A percentile compares a stretch with the other conserved stretches of the same genome.
These are phyloP conservation scores for Coprinopsis strossmayeri DNA, from an alignment of 768 basidiomycete species.

Conservation along the genomic window DNA sequence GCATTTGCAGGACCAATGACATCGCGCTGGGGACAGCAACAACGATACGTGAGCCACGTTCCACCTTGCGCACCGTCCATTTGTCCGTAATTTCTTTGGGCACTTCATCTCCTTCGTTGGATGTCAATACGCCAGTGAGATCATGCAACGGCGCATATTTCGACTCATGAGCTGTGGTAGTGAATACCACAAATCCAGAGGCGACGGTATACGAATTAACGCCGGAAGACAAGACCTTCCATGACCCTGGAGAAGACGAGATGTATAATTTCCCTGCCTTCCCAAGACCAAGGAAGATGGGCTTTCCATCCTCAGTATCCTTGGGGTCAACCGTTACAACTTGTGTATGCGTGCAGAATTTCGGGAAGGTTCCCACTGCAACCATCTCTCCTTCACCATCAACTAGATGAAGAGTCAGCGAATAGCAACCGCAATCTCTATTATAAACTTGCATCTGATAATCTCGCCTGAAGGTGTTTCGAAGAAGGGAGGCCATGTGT, in stretches of 20 bases:
- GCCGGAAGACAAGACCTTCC: conserved; percentile 37
- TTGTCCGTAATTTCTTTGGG: conserved; percentile 21
- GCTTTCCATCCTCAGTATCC: conserved; percentile 4
- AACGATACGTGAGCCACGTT: conserved; percentile 87
- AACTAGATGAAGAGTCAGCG: background rate
- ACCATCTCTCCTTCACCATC: background rate
- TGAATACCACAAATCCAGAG: conserved; percentile 77
- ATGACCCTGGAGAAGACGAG: conserved; percentile 23
- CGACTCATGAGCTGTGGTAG: conserved; percentile 75
- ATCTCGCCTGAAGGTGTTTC: conserved; percentile 45
- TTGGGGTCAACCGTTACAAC: conserved; percentile 20
- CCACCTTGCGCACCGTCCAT: conserved; percentile 76
- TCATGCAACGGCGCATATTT: conserved; percentile 58
- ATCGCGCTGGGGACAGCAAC: conserved; percentile 82
- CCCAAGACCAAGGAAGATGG: conserved; percentile 58
- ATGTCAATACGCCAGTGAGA: conserved; percentile 18
- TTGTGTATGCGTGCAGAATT: conserved; percentile 49
- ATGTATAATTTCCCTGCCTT: conserved; percentile 57
- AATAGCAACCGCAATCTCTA: background rate
- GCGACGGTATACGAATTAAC: conserved; percentile 70
- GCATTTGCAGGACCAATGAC: conserved; percentile 95
- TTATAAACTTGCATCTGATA: conserved; percentile 31
- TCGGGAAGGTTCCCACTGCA: conserved; percentile 38
- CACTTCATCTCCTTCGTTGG: conserved; percentile 18
- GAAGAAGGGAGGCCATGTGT: conserved; percentile 23